phyloP scores from a whole-genome alignment of 495 filamentous ascomycete species.

The Penicillium macrosclerotiorum region DNA sequence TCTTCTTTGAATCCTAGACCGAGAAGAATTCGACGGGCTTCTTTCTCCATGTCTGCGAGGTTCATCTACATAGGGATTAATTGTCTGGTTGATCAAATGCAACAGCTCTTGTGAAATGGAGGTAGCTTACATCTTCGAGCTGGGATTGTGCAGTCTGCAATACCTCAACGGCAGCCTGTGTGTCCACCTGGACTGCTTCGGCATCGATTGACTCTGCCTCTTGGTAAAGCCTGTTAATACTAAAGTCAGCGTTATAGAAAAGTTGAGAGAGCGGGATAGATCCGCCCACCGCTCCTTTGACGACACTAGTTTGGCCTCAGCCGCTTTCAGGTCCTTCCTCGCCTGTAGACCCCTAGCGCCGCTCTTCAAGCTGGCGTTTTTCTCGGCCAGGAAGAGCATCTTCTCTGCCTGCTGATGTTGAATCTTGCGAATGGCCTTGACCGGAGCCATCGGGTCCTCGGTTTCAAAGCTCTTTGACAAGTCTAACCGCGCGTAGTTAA shows the following conservation, averaged over 20 bases:
- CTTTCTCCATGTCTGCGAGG: slow-evolving; percentile 49
- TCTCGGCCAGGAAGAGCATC: slow-evolving; percentile 64
- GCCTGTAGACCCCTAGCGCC: slow-evolving; percentile 71
- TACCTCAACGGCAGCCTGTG: slow-evolving; percentile 59
- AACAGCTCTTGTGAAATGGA: too few relatives aligned
- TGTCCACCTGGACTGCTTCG: slow-evolving; percentile 56
- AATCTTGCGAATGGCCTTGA: slow-evolving; percentile 58
- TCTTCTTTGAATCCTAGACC: slow-evolving; percentile 72
- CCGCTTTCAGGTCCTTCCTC: slow-evolving; percentile 62
- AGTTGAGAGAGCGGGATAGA: too few relatives aligned
- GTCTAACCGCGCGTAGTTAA: slow-evolving; percentile 22
- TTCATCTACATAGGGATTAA: slow-evolving; percentile 32
- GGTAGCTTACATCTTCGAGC: slow-evolving; percentile 39
- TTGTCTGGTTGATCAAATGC: background rate
- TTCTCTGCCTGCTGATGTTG: slow-evolving; percentile 56
- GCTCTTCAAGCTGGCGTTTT: slow-evolving; percentile 68
- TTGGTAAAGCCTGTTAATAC: slow-evolving; percentile 47
- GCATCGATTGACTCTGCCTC: slow-evolving; percentile 52
- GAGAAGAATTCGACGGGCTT: slow-evolving; percentile 60
- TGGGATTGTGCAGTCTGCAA: slow-evolving; percentile 62
- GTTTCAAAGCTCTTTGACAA: slow-evolving; percentile 45
- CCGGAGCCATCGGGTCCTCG: slow-evolving; percentile 52
- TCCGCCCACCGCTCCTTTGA: slow-evolving; percentile 48
- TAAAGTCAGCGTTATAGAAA: slow-evolving; percentile 1
- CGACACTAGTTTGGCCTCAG: slow-evolving; percentile 60